Conservation (phyloP, 495 filamentous ascomycete genomes). For the Daldinia bambusicola region DNA sequence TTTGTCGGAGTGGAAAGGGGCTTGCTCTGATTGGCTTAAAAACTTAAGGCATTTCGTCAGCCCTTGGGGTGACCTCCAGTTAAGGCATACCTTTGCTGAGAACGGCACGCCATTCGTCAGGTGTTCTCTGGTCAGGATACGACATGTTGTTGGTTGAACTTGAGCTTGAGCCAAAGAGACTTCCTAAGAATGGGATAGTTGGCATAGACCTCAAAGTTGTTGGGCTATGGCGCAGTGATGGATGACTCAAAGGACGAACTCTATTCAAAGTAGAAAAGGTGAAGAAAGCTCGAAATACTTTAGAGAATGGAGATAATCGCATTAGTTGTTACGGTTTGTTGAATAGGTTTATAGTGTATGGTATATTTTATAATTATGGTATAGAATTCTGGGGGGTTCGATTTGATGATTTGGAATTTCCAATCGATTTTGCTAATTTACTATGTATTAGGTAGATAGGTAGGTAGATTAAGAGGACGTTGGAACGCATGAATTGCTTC, state of each 20-base stretch:
- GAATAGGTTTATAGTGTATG: too few relatives aligned
- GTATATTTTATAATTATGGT: too few relatives aligned
- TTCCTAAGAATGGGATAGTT: slow-evolving; percentile 78
- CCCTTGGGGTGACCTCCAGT: too few relatives aligned
- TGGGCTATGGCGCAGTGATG: slow-evolving; percentile 21
- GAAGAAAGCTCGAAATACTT: slow-evolving; percentile 62
- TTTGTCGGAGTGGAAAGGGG: too few relatives aligned
- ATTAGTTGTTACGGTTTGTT: slow-evolving; percentile 52
- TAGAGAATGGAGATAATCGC: slow-evolving; percentile 64
- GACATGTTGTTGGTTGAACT: slow-evolving; percentile 65
- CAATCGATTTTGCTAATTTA: slow-evolving; percentile 4
- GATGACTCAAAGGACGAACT: slow-evolving; percentile 34
- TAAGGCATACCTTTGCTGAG: slow-evolving; percentile 76
- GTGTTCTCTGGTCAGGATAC: slow-evolving; percentile 79
- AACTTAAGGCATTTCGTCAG: too few relatives aligned
- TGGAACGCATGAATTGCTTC: neutral
- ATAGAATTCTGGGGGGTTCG: slow-evolving; percentile 15
- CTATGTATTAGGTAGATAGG: too few relatives aligned
- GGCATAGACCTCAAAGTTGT: slow-evolving; percentile 66
- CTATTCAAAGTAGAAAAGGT: slow-evolving; percentile 51
- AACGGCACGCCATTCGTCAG: slow-evolving; percentile 89
- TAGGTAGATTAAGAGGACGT: too few relatives aligned
- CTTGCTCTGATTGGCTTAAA: too few relatives aligned
- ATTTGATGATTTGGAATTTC: slow-evolving; percentile 41
- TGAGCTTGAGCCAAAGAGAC: slow-evolving; percentile 76